Evolutionary conservation across 495 filamentous ascomycete species (phyloP), one percentile per base, ranked within the genome.

Genomic region (Beverwykella pulmonaria): DNA sequence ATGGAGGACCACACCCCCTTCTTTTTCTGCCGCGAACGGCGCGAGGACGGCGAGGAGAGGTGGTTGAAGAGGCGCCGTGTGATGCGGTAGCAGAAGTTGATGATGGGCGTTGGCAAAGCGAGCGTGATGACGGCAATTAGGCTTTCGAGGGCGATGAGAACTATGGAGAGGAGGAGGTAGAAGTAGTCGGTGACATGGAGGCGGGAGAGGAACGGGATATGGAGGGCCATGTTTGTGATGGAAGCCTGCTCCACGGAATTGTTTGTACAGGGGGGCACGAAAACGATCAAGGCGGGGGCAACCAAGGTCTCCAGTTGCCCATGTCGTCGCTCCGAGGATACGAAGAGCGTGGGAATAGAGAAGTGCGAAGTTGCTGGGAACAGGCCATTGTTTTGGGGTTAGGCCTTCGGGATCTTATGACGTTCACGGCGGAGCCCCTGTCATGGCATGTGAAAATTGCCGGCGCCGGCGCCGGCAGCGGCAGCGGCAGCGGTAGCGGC

Each of bases 81-180:
- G 50, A 86, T 82, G 44, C 86, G 83, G 78, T 98, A 97, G 77
- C 87, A 92, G 72, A 97, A 86, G 39, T 81, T 80, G 68, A 98
- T 88, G 32, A 97, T 80, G 14, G 92, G 86, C 20, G 58, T 58
- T 23, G 71, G 94, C 41, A 98, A 84, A 55, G 90, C 90, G 54
- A 97, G 86, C 1, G 94, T 98, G 54, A 97, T 87, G n/a, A 97
- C 77, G 61, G 93, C 84, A 66, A 96, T 87, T 55, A 95, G 71
- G 27, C 84, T 86, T 76, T 98, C 94, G 41, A 96, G 80, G 49
- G 87, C 80, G 46, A 97, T 86, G 36, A 98, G 83, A 34, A 91
- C 70, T 68, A 98, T 86, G 17, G 93, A 97, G 46, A 85, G 86
- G 44, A 92, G 77, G 46, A 98, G 86, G 41, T 92, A 91, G 63